phyloP scores from a whole-genome alignment of 768 basidiomycete genomes.

The Nidula microcarpa region DNA sequence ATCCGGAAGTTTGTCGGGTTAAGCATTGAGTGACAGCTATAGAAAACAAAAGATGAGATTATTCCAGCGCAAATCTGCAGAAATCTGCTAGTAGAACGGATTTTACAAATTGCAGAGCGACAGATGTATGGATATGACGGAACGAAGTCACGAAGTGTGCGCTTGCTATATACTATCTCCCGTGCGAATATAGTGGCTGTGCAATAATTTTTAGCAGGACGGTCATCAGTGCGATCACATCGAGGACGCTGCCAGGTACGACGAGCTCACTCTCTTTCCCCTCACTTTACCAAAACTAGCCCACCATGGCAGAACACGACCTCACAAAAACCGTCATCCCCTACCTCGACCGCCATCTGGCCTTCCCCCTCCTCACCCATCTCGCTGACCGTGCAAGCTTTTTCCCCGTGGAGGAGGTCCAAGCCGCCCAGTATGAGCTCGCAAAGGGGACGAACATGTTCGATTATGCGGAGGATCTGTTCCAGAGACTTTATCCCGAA shows the following conservation, averaged over 20 bases:
- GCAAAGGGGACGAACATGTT: slow-evolving; percentile 98
- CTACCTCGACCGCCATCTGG: slow-evolving; percentile 92
- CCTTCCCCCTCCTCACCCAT: slow-evolving; percentile 89
- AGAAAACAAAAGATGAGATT: too few relatives aligned
- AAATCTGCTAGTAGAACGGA: too few relatives aligned
- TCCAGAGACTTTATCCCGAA: slow-evolving; percentile 74
- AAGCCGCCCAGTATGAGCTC: slow-evolving; percentile 93
- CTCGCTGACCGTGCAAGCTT: slow-evolving; percentile 64
- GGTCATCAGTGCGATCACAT: not conserved
- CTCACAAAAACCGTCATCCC: slow-evolving; percentile 88
- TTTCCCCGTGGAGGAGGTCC: slow-evolving; percentile 78
- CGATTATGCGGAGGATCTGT: slow-evolving; percentile 83
- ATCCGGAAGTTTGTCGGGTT: too few relatives aligned
- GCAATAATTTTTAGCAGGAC: not conserved
- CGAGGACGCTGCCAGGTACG: not conserved
- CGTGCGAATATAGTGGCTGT: not conserved
- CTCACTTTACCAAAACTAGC: not conserved
- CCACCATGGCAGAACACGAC: slow-evolving; percentile 80
- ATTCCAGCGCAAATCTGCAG: too few relatives aligned
- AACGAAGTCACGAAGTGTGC: too few relatives aligned
- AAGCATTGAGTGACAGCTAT: too few relatives aligned
- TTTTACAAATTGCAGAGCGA: too few relatives aligned
- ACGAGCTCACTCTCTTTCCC: not conserved
- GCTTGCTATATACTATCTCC: too few relatives aligned
- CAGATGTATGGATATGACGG: too few relatives aligned